These are phyloP conservation scores for Penicillium sp. DNA, from an alignment of 2,329 filamentous ascomycete species.

Conservation along the genomic window DNA sequence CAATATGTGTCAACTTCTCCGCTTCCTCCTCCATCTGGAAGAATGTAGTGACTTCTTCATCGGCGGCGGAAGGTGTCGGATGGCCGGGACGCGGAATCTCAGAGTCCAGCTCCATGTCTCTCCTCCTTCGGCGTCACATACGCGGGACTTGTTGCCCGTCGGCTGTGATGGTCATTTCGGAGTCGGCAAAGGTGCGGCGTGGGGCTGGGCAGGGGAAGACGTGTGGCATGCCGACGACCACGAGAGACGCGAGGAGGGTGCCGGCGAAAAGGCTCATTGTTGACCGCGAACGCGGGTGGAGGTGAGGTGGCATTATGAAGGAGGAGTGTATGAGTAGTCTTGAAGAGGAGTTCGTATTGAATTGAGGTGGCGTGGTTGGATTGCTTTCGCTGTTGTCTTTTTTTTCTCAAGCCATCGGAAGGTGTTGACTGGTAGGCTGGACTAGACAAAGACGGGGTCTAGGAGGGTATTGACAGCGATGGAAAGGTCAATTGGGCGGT, in stretches of 20 bases:
- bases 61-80: constrained; percentile 18
- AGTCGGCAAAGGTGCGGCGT: constrained; percentile 72
- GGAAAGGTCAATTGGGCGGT: constrained; percentile 15
- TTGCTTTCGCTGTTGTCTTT: constrained; percentile 4
- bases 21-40: constrained; percentile 44
- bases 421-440: neutral
- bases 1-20: constrained; percentile 42
- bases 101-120: constrained; percentile 24
- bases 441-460: neutral
- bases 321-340: constrained; percentile 1
- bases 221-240: constrained; percentile 89
- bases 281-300: constrained; percentile 90
- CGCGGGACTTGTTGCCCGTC: constrained; percentile 46
- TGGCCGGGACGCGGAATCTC: constrained; percentile 14
- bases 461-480: neutral
- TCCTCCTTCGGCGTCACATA: constrained; percentile 38
- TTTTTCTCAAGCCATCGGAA: constrained; percentile 21
- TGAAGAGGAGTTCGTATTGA: constrained; percentile 1
- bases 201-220: constrained; percentile 87
- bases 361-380: constrained; percentile 17
- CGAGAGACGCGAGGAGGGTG: constrained; percentile 85
- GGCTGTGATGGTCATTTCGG: constrained; percentile 44
- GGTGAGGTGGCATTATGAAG: constrained; percentile 70
- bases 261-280: constrained; percentile 93
- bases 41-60: constrained; percentile 48